Conservation (phyloP, 2,329 filamentous ascomycete species). For the Aspergillus felis region DNA sequence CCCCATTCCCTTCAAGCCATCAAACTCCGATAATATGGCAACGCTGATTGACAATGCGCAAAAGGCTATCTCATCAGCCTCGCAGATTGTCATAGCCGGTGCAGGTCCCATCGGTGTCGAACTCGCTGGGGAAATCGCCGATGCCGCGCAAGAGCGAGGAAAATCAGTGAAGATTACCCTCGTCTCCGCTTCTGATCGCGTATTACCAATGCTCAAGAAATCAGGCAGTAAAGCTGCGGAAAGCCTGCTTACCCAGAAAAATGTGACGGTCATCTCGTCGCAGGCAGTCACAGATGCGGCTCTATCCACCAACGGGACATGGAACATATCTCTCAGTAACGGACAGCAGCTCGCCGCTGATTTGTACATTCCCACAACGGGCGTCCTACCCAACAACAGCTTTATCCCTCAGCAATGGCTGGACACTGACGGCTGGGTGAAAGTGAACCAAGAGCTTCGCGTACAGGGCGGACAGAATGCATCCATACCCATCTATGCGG, state of each 20-base stretch:
- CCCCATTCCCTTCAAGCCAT: constrained; percentile 40
- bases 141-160: constrained; percentile 29
- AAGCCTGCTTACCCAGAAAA: constrained; percentile 43
- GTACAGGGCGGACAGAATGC: constrained; percentile 11
- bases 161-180: constrained; percentile 39
- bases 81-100: constrained; percentile 46
- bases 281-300: constrained; percentile 24
- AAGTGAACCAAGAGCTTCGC: constrained; percentile 38
- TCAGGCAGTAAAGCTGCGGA: constrained; percentile 41
- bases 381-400: constrained; percentile 50
- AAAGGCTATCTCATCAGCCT: constrained; percentile 32
- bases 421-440: constrained; percentile 46
- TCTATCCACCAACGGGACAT: constrained; percentile 31
- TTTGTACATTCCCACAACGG: constrained; percentile 51
- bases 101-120: constrained; percentile 50
- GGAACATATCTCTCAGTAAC: constrained; percentile 43
- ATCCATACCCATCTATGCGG: constrained; percentile 24
- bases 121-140: constrained; percentile 47
- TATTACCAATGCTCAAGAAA: constrained; percentile 27
- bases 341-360: constrained; percentile 48
- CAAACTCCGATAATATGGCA: constrained; percentile 36
- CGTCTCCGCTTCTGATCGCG: constrained; percentile 28
- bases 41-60: constrained; percentile 33
- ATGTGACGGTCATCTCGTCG: constrained; percentile 43
- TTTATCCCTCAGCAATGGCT: constrained; percentile 50